Base-by-base conservation (phyloP, 2,329 filamentous ascomycete genomes). In the Neonectria ditissima region DNA sequence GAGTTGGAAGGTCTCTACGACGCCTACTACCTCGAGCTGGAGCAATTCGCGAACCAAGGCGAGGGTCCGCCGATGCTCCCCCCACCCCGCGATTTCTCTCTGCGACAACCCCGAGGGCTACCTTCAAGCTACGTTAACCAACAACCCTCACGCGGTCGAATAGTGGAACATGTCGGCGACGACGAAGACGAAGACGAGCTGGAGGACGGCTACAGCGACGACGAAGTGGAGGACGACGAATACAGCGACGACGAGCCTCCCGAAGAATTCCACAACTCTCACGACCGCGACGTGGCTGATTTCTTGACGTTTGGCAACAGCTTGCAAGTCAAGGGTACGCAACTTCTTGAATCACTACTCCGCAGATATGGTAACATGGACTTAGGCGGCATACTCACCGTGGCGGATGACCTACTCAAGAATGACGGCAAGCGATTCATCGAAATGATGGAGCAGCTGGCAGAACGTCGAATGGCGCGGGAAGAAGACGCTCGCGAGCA, bases 371-470 rank as follows among this genome's bases (percentile, higher is more conserved):
- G 79, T 82, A 81, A 81, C 80, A 79, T 80, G 78, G 79, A 80
- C 75, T 80, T 87, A 93, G 94, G 96, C 84, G 97, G 96, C 77
- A 97, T 99, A 80, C 89, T 99, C 78, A 99, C 96, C 70, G 96
- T 99, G 76, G 96, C 96, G 79, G 96, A 99, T 84, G 96, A 99
- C 81, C 86, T 99, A 69, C 87, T 99, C 68, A 98, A 98, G 80
- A 99, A 99, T 80, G 96, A 99, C 80, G 96, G 96, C 75, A 97
- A 97, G 80, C 97, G 97, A 77, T 99, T 99, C 82, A 99, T 99
- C 80, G 96, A 99, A 79, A 99, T 99, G 96, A 99, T 99, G 96
- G 96, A 99, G 80, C 95, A 98, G 82, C 87, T 99, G 73, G 96
- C 96, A 39, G 96, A 99, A 82, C 92, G 95, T 74, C 89, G 96